Base-by-base conservation (phyloP, 768 basidiomycete genomes). In the Suillus lakei region DNA sequence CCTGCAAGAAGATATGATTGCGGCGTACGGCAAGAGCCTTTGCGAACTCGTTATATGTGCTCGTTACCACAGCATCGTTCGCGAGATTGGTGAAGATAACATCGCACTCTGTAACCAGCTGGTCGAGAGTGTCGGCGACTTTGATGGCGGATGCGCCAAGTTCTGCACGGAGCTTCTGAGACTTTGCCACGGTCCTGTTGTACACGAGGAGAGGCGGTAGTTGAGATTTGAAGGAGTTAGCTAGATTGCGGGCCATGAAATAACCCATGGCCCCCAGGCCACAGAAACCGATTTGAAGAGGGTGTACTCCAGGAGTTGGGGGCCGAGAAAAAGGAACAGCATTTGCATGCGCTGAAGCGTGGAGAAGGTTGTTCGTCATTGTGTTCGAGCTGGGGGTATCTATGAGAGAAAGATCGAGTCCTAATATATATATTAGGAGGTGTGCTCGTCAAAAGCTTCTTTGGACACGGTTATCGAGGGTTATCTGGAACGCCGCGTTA, bases 211-310 rank as follows among this genome's bases (percentile, higher is more conserved):
- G 72, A 5, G 93, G 87, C 0, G 81, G 80, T 39, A 81, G 70
- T 54, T 83, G 78, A 6, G 77, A 69, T 32, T 78, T 75, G 53
- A 78, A 82, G 68, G 84, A 79, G 48, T 77, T 86, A 43, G 91
- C 92, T 43, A 97, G 82, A 76, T 96, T 97, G 43, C 84, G 82
- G 6, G 91, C 91, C 91, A 96, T 95, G 21, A 81, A 75, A 70
- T 82, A 86, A 13, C 91, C 93, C 86, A 94, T 92, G 23, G 86
- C 84, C 30, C 90, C 89, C 15, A 90, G 76, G 5, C 81, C 83
- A 69, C 72, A 73, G 71, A 71, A 75, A 61, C 86, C 88, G 69
- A 88, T 71, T 67, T 78, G 81, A 43, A 74, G 71, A 8, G 76
- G 71, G 63, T 76, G 74, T 10, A 62, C 69, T 7, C 76, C 76